Percentiles rank a stretch among this genome's conserved stretches.
Evolutionary conservation across 2,329 filamentous ascomycete species (phyloP).

Genomic region (Fusarium sp.): DNA sequence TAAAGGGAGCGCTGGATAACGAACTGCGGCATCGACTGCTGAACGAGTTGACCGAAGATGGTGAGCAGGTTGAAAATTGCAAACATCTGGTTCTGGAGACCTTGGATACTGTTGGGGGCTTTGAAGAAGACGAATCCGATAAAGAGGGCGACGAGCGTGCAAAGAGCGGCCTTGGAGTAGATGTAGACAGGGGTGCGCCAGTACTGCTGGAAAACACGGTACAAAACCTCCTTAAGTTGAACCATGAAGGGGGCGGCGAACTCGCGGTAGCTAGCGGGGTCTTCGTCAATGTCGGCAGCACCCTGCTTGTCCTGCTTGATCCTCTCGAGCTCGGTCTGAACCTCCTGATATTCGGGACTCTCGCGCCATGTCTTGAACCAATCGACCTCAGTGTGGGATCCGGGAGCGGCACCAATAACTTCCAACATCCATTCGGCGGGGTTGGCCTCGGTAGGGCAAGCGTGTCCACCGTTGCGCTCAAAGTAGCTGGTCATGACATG

Average conservation of each 20-base stretch:
- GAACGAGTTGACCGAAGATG: slow-evolving; percentile 82
- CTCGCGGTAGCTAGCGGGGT: slow-evolving; percentile 70
- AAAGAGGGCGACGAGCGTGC: slow-evolving; percentile 74
- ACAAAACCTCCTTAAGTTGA: slow-evolving; percentile 76
- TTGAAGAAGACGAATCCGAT: slow-evolving; percentile 86
- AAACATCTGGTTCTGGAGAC: slow-evolving; percentile 89
- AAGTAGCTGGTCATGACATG: slow-evolving; percentile 79
- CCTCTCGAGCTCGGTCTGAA: slow-evolving; percentile 68
- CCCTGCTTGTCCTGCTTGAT: slow-evolving; percentile 64
- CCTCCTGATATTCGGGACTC: slow-evolving; percentile 65
- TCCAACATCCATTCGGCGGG: slow-evolving; percentile 85
- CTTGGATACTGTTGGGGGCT: slow-evolving; percentile 78
- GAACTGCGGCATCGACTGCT: slow-evolving; percentile 89
- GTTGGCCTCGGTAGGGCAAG: slow-evolving; percentile 77
- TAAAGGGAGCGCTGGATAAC: slow-evolving; percentile 85
- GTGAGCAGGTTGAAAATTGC: slow-evolving; percentile 86
- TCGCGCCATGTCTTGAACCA: slow-evolving; percentile 74
- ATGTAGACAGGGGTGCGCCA: slow-evolving; percentile 93
- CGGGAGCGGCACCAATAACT: slow-evolving; percentile 72
- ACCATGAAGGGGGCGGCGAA: slow-evolving; percentile 81
- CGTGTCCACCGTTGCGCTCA: slow-evolving; percentile 74
- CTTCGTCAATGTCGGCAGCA: slow-evolving; percentile 46
- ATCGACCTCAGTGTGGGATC: slow-evolving; percentile 71
- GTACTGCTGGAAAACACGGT: slow-evolving; percentile 89
- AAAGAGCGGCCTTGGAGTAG: slow-evolving; percentile 82